Base-by-base conservation (phyloP, 768 basidiomycete species). In the Termitomyces sp. region DNA sequence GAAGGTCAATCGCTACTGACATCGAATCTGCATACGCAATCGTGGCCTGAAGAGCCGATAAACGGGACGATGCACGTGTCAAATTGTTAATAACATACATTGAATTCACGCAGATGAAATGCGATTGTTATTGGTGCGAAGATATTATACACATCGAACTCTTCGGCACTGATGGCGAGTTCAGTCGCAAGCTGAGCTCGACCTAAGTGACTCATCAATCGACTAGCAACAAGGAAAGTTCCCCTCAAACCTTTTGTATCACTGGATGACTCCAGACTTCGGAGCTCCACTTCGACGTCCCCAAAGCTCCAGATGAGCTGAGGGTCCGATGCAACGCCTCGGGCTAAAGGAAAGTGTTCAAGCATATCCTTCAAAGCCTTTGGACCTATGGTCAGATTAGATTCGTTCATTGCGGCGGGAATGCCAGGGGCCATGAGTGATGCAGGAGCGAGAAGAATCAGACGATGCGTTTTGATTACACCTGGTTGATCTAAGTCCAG, bases 91-190 rank as follows among this genome's bases (percentile, higher is more conserved):
- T 32, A 22, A 68, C 78, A 58, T 61, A 91, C 92, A 58, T 85
- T 90, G 71, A 94, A 92, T 72, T 94, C 92, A 38, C 87, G 83
- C 30, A 94, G 71, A 70, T 92, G 91, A 63, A 93, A 92, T 0
- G 84, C 85, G 53, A 94, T 80, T 4, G 82, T 85, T 33, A 81
- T 80, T 1, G 92, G 72, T 10, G 77, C 72, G 63, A 76, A 78
- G 12, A 92, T 73, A 47, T 89, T 81, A 65, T 92, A 94, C 7
- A 78, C 72, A 53, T 93, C 90, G 61, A 94, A 94, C 64, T 93
- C 92, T 42, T 90, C 88, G 0, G 81, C 81, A 57, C 85, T 87
- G 53, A 94, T 85, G 1, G 80, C 80, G 49, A 93, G 75, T 68
- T 92, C 90, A 1, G 91, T 93, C 5, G 86, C 78, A 16, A 92